Evolutionary conservation across 2,329 filamentous ascomycete species (phyloP), one percentile per base, ranked within the genome.

Genomic region (Colletotrichum viniferum): DNA sequence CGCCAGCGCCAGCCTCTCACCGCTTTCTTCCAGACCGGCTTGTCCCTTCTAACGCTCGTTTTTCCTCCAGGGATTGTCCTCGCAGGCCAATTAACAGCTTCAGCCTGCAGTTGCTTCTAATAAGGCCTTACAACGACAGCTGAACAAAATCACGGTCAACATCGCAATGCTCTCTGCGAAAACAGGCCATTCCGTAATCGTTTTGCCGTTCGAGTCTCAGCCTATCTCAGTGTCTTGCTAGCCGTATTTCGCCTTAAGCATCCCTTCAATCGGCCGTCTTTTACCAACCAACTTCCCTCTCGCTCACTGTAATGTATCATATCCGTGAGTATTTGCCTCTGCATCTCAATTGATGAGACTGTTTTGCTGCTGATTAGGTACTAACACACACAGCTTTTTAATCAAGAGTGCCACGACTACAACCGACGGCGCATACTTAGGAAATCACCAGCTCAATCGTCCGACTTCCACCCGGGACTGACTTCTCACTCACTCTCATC

Each of bases 1-100:
- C 69, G 38, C 56, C 62, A 34, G 52, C 72, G 62, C 55, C 38
- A 18, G 28, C 24, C 68, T 55, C 48, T 76, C 73, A 74, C 67
- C 76, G 70, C 76, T 66, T 74, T 43, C 58, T 64, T 71, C 58
- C 43, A 63, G 56, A 48, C 70, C 69, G 62, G 74, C 60, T 65
- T 76, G 66, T 63, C 68, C 74, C 73, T 76, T 74, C 71, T 55
- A 26, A 77, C 76, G 62, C 71, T 77, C 76, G 64, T 77, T 77
- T 70, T 60, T 62, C 34, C 62, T 65, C 58, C 76, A 70, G 58
- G 76, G 76, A 66, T 77, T 36, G 74, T 36, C 76, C 74, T 74
- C 71, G 63, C 61, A 69, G 43, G 36, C 28, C 63, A 67, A 56
- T 69, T 52, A 30, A 61, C 60, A 63, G 24, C 60, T 61, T 63